phyloP scores from a whole-genome alignment of 2,329 filamentous ascomycete species.

The Tolypocladium album region DNA sequence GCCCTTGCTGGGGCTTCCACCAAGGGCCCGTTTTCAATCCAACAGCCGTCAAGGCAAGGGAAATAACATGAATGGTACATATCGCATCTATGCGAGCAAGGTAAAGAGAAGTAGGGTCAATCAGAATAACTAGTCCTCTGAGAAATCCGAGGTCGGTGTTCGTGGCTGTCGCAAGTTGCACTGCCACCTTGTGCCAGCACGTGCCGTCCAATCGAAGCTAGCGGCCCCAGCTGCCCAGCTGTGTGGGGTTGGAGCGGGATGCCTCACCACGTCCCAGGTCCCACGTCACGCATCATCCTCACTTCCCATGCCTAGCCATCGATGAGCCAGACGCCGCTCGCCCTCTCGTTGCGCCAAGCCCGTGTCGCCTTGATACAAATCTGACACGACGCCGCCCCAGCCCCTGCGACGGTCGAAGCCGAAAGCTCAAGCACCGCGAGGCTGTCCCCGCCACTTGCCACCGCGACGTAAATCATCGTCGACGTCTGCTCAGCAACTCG shows the following conservation, averaged over 20 bases:
- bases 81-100: too few relatives aligned
- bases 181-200: neutral
- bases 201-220: neutral
- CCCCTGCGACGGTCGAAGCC: neutral
- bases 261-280: neutral
- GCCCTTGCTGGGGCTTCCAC: too few relatives aligned
- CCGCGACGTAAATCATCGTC: neutral
- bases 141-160: too few relatives aligned
- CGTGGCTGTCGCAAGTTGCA: too few relatives aligned
- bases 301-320: neutral
- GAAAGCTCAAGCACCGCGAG: neutral
- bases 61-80: too few relatives aligned
- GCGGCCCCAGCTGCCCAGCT: neutral
- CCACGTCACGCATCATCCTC: neutral
- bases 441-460: neutral
- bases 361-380: neutral
- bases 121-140: too few relatives aligned
- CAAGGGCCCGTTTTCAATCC: too few relatives aligned
- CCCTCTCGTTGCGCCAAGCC: neutral
- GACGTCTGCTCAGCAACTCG: neutral
- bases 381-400: neutral
- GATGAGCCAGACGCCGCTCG: neutral
- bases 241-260: neutral
- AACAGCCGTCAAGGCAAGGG: too few relatives aligned
- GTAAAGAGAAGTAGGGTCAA: too few relatives aligned